Evolutionary conservation across 169 alveolate genomes (phyloP).

Genomic region (Miamiensis avidus): DNA sequence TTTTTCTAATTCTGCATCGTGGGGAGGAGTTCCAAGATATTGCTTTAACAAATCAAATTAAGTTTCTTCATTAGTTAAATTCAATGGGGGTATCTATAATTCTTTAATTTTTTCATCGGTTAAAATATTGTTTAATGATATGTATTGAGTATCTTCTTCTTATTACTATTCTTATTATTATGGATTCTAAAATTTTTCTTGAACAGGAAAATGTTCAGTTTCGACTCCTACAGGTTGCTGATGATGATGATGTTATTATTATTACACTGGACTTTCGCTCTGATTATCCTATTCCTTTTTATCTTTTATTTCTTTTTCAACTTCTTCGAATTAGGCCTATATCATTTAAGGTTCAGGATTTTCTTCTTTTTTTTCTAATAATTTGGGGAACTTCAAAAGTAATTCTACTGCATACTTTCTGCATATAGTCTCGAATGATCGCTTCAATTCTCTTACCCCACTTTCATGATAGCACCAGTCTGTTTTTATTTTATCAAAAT

Average conservation of each 20-base stretch:
- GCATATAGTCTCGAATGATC: constrained; percentile 65
- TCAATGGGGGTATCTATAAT: constrained; percentile 1
- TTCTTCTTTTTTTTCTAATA: constrained; percentile 20
- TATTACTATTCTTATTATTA: background rate
- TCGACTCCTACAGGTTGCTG: background rate
- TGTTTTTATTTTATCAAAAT: constrained; percentile 16
- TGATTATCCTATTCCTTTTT: background rate
- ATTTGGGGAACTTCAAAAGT: constrained; percentile 5
- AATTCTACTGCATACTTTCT: constrained; percentile 68
- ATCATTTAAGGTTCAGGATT: constrained; percentile 7
- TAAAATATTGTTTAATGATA: background rate
- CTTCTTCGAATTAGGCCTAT: background rate
- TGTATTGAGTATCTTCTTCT: background rate
- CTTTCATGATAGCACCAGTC: constrained; percentile 71
- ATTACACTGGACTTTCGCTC: background rate
- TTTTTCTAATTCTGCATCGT: constrained; percentile 35
- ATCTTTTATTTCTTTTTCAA: constrained; percentile 32
- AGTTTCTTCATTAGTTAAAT: constrained; percentile 18
- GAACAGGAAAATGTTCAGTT: background rate
- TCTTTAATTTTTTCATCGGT: constrained; percentile 1
- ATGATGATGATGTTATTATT: background rate
- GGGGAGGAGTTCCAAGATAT: constrained; percentile 32
- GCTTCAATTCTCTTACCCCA: constrained; percentile 71
- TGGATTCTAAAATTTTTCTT: background rate
- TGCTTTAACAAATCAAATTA: constrained; percentile 21